Evolutionary conservation across 768 basidiomycete genomes (phyloP).

Genomic region (Boletus patriciae): DNA sequence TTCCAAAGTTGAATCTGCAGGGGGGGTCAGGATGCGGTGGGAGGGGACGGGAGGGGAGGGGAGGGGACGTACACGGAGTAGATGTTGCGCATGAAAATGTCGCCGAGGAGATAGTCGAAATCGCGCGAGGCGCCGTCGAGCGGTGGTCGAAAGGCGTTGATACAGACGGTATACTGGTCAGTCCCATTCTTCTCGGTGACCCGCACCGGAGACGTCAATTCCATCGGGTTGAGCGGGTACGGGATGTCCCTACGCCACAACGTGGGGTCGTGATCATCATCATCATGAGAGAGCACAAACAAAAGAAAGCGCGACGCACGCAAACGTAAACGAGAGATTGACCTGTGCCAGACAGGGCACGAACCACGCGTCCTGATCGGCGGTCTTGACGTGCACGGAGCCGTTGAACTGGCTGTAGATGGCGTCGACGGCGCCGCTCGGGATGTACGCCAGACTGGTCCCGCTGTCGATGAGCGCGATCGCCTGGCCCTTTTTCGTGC

Average conservation of each 20-base stretch:
- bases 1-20: conserved; percentile 46
- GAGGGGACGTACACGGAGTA: conserved; percentile 39
- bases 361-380: conserved; percentile 37
- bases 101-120: conserved; percentile 43
- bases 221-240: conserved; percentile 46
- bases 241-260: conserved; percentile 24
- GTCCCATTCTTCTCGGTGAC: conserved; percentile 23
- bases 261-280: too few species aligned
- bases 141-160: conserved; percentile 34
- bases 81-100: conserved; percentile 47
- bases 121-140: conserved; percentile 28
- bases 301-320: background rate
- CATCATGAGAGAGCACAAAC: background rate
- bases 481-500: conserved; percentile 32
- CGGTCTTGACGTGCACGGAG: conserved; percentile 34
- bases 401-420: conserved; percentile 43
- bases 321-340: conserved; percentile 29
- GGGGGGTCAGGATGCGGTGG: background rate
- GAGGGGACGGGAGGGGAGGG: background rate
- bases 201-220: conserved; percentile 36
- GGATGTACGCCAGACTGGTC: conserved; percentile 40
- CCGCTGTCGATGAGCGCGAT: conserved; percentile 46
- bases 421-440: conserved; percentile 34
- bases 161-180: conserved; percentile 40
- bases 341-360: conserved; percentile 34